Conservation (phyloP, 2,329 filamentous ascomycete genomes). For the Ambrosiella cleistominuta region DNA sequence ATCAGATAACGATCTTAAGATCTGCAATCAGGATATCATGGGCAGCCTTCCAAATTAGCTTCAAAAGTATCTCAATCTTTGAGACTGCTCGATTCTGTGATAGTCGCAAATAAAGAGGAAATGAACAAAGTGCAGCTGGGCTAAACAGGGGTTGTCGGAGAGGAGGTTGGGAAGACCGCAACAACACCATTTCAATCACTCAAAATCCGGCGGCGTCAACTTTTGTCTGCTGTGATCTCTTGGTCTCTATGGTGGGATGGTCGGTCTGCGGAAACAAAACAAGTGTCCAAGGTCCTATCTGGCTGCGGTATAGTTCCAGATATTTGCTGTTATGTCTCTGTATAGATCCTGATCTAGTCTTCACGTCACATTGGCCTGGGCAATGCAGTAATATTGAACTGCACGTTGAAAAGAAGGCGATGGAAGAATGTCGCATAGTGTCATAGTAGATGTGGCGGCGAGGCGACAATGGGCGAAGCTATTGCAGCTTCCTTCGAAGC, state of each 20-base stretch:
- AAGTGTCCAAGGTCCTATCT: background rate
- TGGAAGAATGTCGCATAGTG: background rate
- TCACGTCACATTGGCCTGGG: background rate
- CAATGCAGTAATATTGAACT: background rate
- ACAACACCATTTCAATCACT: background rate
- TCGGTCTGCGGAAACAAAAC: background rate
- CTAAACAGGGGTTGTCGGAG: constrained; percentile 3
- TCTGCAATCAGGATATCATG: too few relatives aligned
- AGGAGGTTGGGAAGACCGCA: constrained; percentile 6
- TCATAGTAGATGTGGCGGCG: background rate
- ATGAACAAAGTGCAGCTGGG: background rate
- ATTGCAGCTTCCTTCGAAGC: background rate
- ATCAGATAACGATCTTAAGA: too few relatives aligned
- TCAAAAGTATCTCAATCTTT: too few relatives aligned
- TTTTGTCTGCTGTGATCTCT: background rate
- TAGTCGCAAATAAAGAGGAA: background rate
- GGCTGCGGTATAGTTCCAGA: background rate
- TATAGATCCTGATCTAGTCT: background rate
- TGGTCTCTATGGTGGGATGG: background rate
- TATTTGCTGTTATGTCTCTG: background rate
- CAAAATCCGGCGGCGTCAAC: background rate
- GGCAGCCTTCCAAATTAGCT: too few relatives aligned
- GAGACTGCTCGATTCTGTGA: too few relatives aligned
- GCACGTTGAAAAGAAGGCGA: constrained; percentile 1
- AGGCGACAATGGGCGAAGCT: background rate